Base-by-base conservation (phyloP, 2,329 filamentous ascomycete species). In the Xylariaceae sp. region DNA sequence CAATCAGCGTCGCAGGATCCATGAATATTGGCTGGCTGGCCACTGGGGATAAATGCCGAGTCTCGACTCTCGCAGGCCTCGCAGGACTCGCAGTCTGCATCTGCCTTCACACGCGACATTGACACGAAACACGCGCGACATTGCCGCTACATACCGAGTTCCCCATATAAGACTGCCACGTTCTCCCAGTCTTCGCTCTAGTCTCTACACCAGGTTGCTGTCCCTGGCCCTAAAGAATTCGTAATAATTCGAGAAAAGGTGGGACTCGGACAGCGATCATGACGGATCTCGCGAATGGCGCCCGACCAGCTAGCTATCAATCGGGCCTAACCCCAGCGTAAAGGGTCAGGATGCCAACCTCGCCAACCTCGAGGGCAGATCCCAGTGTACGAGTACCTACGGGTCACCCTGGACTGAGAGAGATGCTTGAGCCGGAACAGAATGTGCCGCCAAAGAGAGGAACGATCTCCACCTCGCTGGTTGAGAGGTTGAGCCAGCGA, bases 61-160 rank as follows among this genome's bases (percentile, higher is more conserved):
- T 55, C 57, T 51, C 23, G 23, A 30, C 23, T 30, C 23, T 30
- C 23, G 23, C 23, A 30, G 23, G 23, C 23, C 23, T 30, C 23
- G 23, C 23, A 30, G 23, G 23, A 4, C 23, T 30, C 64, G 55
- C 56, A 64, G 18, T 30, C 57, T 49, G 49, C 49, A 51, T 5
- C 56, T 63, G 58, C 58, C 45, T 57, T 53, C 60, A 59, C 63
- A 64, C 68, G 65, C 68, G 68, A 70, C 55, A 58, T 56, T 61
- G 55, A 69, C 69, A 69, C 69, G 69, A 71, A 68, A 67, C 66
- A 70, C 58, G 66, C 68, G 69, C 69, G 69, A 67, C 55, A 57
- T 56, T 65, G 53, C 60, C 64, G 60, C 62, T 60, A 53, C 13
- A 64, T 65, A 54, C 56, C 58, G 44, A 59, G 59, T 54, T 58